Conservation (phyloP, 2,329 filamentous ascomycete genomes). For the Cordyceps fumosorosea region DNA sequence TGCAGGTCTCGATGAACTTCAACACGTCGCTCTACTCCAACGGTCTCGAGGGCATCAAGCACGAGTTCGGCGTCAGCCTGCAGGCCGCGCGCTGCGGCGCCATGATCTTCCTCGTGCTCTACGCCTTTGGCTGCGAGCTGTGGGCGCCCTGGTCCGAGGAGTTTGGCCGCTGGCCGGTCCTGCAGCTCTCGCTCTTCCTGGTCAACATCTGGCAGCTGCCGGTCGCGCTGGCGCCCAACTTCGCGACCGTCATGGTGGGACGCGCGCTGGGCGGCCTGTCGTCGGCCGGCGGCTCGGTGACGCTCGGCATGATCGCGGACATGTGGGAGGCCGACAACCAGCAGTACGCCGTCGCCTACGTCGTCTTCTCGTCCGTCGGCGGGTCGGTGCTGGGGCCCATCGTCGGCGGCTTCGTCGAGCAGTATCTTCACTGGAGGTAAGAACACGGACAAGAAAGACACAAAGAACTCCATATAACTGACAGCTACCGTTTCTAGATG, state of each 20-base stretch:
- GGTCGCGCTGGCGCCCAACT: conserved; percentile 67
- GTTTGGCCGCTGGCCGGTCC: conserved; percentile 67
- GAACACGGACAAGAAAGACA: no score
- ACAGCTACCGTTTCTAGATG: conserved; percentile 26
- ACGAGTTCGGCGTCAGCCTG: conserved; percentile 60
- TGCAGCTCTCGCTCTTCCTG: conserved; percentile 65
- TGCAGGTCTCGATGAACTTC: conserved; percentile 74
- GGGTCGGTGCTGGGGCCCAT: conserved; percentile 72
- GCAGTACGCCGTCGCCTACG: conserved; percentile 69
- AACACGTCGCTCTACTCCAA: conserved; percentile 71
- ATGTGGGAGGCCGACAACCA: conserved; percentile 65
- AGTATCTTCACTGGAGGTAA: conserved; percentile 60
- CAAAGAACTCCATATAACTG: no score
- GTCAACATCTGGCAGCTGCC: conserved; percentile 74
- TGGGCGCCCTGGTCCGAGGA: conserved; percentile 89
- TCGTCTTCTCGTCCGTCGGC: conserved; percentile 73
- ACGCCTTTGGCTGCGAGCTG: conserved; percentile 80
- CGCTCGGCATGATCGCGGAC: conserved; percentile 68
- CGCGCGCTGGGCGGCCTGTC: conserved; percentile 63
- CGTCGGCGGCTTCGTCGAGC: conserved; percentile 69
- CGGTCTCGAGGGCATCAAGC: conserved; percentile 55
- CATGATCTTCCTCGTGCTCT: conserved; percentile 70
- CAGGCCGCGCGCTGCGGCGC: conserved; percentile 68
- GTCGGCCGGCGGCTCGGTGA: conserved; percentile 66
- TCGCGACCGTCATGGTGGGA: conserved; percentile 62